These are phyloP conservation scores for Elaeis guineensis DNA, from an alignment of 176 grass and related monocot species.

Conservation along the genomic window DNA sequence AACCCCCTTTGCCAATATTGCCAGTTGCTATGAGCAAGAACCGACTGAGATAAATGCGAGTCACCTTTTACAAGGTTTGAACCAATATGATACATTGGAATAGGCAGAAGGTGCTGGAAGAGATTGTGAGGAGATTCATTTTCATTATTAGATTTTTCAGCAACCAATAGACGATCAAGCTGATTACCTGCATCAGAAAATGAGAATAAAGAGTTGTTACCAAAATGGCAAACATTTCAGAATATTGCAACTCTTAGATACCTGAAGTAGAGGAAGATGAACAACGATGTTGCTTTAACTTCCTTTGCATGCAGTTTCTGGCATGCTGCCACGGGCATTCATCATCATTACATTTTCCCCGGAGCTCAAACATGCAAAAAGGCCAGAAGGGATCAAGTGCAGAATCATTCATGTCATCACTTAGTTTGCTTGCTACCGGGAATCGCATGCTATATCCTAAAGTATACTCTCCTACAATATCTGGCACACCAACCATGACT, in stretches of 20 bases:
- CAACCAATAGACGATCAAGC: neutral
- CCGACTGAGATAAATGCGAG: slow-evolving; percentile 53
- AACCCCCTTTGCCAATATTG: slow-evolving; percentile 96
- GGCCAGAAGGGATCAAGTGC: slow-evolving; percentile 86
- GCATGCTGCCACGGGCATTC: slow-evolving; percentile 88
- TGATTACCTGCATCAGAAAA: too few species aligned
- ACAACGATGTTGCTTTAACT: slow-evolving; percentile 28
- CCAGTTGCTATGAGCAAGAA: slow-evolving; percentile 65
- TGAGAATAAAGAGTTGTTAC: too few species aligned
- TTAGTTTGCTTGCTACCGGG: slow-evolving; percentile 18
- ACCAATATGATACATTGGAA: slow-evolving; percentile 70
- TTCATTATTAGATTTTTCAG: slow-evolving; percentile 13
- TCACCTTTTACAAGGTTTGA: slow-evolving; percentile 82
- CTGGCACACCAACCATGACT: slow-evolving; percentile 13
- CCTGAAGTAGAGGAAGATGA: slow-evolving; percentile 34
- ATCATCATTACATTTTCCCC: slow-evolving; percentile 97
- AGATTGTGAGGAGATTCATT: slow-evolving; percentile 10
- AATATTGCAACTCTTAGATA: slow-evolving; percentile 28
- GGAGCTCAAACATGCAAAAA: slow-evolving; percentile 94
- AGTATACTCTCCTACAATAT: slow-evolving; percentile 25
- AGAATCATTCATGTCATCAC: slow-evolving; percentile 15
- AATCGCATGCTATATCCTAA: slow-evolving; percentile 18
- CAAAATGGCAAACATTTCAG: too few species aligned
- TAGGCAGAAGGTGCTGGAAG: slow-evolving; percentile 43
- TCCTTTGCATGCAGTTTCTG: slow-evolving; percentile 56